A percentile compares a stretch with the other conserved stretches of the same genome.
phyloP scores from a whole-genome alignment of 192 early-diverging fungal genomes.

The Linnemannia exigua region DNA sequence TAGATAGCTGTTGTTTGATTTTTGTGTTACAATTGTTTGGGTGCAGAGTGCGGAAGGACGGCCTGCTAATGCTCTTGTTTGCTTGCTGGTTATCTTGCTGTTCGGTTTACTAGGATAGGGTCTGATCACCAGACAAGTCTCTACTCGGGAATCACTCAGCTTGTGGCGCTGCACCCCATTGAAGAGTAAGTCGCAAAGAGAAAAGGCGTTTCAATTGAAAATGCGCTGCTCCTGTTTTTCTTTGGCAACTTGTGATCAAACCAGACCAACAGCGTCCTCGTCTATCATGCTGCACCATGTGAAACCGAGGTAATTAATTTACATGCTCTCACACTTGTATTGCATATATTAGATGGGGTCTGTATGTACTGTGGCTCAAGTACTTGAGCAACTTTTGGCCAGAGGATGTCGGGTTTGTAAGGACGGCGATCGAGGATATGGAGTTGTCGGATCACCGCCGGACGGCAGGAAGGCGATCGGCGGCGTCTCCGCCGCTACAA shows the following conservation, averaged over 20 bases:
- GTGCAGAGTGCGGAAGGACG: too few relatives aligned
- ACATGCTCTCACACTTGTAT: neutral
- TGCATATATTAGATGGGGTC: conserved; percentile 34
- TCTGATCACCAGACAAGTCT: conserved; percentile 48
- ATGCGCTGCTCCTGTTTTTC: neutral
- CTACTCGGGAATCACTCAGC: conserved; percentile 48
- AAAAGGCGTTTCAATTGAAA: neutral
- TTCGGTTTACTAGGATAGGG: conserved; percentile 25
- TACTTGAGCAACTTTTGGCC: conserved; percentile 55
- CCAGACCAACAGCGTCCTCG: neutral
- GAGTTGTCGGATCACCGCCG: conserved; percentile 31
- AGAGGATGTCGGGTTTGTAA: conserved; percentile 42
- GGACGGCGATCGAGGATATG: conserved; percentile 38
- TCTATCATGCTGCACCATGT: neutral
- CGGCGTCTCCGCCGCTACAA: neutral
- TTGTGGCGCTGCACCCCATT: conserved; percentile 38
- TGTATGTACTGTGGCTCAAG: conserved; percentile 53
- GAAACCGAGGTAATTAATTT: neutral
- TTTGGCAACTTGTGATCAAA: neutral
- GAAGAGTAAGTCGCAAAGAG: conserved; percentile 36
- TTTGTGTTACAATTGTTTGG: neutral
- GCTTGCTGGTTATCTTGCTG: neutral
- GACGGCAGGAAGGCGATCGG: neutral
- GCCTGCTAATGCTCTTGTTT: neutral
- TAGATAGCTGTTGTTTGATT: neutral